Percentiles rank a stretch among this genome's conserved stretches.
Conservation (phyloP, 176 grass and related monocot genomes). For the Phoenix dactylifera region DNA sequence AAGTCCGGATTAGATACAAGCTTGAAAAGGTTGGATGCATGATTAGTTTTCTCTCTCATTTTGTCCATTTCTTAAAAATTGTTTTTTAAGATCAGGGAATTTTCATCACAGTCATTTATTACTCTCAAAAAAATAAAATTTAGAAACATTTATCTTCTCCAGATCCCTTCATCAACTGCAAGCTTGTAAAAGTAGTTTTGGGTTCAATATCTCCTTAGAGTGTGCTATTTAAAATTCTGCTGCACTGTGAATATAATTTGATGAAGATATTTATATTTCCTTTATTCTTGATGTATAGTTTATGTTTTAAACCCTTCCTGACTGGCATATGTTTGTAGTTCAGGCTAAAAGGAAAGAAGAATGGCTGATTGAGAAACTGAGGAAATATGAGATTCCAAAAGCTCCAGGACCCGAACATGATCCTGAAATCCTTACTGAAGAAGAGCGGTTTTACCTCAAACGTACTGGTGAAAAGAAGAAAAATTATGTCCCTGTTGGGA, state of each 20-base stretch:
- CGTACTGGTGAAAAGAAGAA: constrained; percentile 66
- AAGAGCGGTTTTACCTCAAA: constrained; percentile 61
- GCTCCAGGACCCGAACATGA: constrained; percentile 35
- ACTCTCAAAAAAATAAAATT: too few species aligned
- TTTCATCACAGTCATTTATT: too few species aligned
- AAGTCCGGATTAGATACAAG: constrained; percentile 81
- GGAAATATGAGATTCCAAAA: constrained; percentile 51
- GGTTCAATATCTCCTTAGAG: too few species aligned
- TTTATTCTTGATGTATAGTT: too few species aligned
- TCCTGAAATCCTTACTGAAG: constrained; percentile 65
- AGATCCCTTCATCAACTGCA: too few species aligned
- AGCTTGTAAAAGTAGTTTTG: too few species aligned
- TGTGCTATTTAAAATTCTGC: too few species aligned
- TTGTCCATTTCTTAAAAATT: not conserved
- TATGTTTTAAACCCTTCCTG: too few species aligned
- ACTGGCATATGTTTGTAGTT: constrained; percentile 1
- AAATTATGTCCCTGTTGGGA: constrained; percentile 58
- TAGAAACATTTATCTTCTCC: too few species aligned
- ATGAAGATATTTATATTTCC: too few species aligned
- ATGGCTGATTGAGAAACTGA: constrained; percentile 74
- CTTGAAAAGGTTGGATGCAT: constrained; percentile 27
- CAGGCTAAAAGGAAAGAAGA: constrained; percentile 78
- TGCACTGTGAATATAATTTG: too few species aligned
- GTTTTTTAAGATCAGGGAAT: too few species aligned
- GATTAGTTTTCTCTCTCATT: not conserved